Evolutionary conservation across 2,329 filamentous ascomycete species (phyloP).

Genomic region (Apiospora malaysiana): DNA sequence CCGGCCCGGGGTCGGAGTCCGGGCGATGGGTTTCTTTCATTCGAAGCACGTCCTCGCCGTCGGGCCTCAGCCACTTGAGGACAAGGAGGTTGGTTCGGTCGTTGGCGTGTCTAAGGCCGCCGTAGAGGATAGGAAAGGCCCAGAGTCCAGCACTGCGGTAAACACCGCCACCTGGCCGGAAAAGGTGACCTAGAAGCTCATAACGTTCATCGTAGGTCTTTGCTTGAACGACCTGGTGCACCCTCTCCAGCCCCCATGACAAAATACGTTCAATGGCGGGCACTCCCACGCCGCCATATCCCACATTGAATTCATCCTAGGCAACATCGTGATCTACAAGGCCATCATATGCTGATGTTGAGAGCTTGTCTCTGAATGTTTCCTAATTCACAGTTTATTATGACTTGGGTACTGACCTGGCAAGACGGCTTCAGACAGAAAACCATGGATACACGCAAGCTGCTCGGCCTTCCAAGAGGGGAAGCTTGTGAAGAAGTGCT

Average conservation of each 20-base stretch:
- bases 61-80: not conserved
- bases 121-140: not conserved
- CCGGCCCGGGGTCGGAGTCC: not conserved
- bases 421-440: not conserved
- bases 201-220: not conserved
- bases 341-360: not conserved
- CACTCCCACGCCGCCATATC: not conserved
- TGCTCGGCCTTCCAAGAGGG: slow-evolving; percentile 20
- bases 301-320: not conserved
- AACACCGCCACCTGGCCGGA: not conserved
- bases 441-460: slow-evolving; percentile 8
- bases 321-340: not conserved
- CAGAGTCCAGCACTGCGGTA: too few relatives aligned
- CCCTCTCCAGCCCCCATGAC: not conserved
- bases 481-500: slow-evolving; percentile 10
- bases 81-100: not conserved
- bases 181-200: not conserved
- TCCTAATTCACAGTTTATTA: too few relatives aligned
- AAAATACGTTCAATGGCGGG: not conserved
- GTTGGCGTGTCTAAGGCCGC: not conserved
- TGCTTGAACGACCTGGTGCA: not conserved
- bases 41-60: not conserved
- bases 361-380: not conserved
- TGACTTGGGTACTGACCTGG: not conserved
- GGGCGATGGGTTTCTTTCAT: not conserved